Evolutionary conservation across 2,329 filamentous ascomycete species (phyloP).

Genomic region (Verticillium nonalfalfae): DNA sequence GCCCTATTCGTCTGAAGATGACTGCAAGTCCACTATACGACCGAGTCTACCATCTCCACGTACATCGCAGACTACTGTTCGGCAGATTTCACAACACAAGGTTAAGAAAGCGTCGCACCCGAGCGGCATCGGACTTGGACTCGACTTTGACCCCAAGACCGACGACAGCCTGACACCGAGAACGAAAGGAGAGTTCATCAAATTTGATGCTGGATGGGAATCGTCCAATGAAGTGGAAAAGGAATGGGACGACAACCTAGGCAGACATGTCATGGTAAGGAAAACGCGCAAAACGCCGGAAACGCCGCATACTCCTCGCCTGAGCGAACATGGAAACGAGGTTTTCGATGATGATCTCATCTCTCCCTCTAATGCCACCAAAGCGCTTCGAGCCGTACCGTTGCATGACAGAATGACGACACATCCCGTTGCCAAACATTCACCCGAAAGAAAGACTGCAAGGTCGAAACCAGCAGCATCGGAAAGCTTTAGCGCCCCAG

Average conservation of each 20-base stretch:
- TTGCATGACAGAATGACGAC: conserved; percentile 33
- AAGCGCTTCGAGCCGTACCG: conserved; percentile 40
- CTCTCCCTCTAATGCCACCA: conserved; percentile 44
- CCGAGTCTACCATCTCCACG: conserved; percentile 30
- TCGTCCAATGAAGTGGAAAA: conserved; percentile 39
- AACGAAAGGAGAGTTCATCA: conserved; percentile 41
- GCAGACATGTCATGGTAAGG: conserved; percentile 47
- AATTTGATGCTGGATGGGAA: conserved; percentile 55
- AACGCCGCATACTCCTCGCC: not conserved
- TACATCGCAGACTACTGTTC: conserved; percentile 37
- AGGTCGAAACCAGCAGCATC: conserved; percentile 26
- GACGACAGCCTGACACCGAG: conserved; percentile 33
- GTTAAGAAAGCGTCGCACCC: conserved; percentile 7
- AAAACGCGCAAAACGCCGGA: conserved; percentile 26
- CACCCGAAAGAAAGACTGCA: conserved; percentile 18
- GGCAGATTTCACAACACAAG: conserved; percentile 25
- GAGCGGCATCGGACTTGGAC: conserved; percentile 5
- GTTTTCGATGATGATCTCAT: conserved; percentile 41
- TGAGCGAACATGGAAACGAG: conserved; percentile 17
- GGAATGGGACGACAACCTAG: conserved; percentile 49
- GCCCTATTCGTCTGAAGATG: conserved; percentile 54
- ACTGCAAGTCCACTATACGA: conserved; percentile 33
- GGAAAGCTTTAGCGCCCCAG: conserved; percentile 32
- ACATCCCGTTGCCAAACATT: conserved; percentile 28
- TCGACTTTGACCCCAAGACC: conserved; percentile 12